Conservation (phyloP, 1,284 basidiomycete genomes). For the Marasmius tenuissimus region DNA sequence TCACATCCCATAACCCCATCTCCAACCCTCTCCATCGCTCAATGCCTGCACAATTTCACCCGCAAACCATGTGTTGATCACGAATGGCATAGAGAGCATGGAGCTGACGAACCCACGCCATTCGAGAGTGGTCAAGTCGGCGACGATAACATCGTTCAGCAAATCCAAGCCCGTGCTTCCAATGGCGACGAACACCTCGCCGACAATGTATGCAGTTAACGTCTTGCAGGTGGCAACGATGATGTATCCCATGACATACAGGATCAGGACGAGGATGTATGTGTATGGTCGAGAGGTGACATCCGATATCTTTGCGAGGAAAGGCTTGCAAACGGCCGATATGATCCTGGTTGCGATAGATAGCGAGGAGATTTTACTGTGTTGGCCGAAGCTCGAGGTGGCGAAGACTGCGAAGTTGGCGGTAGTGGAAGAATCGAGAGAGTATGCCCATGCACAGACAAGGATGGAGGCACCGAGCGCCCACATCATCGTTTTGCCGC, state of each 20-base stretch:
- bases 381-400: slow-evolving; percentile 16
- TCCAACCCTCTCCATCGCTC: slow-evolving; percentile 17
- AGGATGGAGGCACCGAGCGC: slow-evolving; percentile 11
- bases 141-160: slow-evolving; percentile 24
- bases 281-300: slow-evolving; percentile 15
- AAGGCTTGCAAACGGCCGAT: slow-evolving; percentile 22
- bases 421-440: slow-evolving; percentile 14
- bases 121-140: slow-evolving; percentile 23
- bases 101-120: slow-evolving; percentile 24
- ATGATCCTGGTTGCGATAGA: slow-evolving; percentile 22
- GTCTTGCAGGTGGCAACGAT: slow-evolving; percentile 20
- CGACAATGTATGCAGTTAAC: slow-evolving; percentile 19
- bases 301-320: slow-evolving; percentile 26
- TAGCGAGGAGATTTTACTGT: slow-evolving; percentile 12
- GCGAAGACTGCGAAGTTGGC: slow-evolving; percentile 12
- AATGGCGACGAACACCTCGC: slow-evolving; percentile 21
- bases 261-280: slow-evolving; percentile 18
- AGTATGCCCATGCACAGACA: slow-evolving; percentile 18
- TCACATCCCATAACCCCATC: slow-evolving; percentile 27
- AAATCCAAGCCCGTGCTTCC: slow-evolving; percentile 23
- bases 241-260: slow-evolving; percentile 25
- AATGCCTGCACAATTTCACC: slow-evolving; percentile 14
- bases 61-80: slow-evolving; percentile 19
- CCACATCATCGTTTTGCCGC: slow-evolving; percentile 8
- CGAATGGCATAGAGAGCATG: slow-evolving; percentile 16